Conservation (phyloP, 1,139 yeast genomes). For the Dujonia santamariae region DNA sequence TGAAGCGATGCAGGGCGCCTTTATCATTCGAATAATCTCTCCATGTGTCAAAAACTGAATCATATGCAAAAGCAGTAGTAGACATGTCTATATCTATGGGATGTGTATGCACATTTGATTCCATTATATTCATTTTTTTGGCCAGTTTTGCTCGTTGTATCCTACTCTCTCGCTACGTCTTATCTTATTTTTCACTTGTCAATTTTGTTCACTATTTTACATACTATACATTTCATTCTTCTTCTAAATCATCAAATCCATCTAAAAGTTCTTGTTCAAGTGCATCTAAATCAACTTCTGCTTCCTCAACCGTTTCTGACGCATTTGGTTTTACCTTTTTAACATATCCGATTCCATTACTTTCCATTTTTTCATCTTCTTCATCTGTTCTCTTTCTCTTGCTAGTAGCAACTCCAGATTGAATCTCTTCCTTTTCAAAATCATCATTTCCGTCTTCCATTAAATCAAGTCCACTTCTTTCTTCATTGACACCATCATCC, state of each 20-base stretch:
- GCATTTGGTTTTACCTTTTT: not conserved
- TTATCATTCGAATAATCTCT: too few species aligned
- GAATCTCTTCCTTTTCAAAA: slow-evolving; percentile 2
- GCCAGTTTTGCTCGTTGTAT: too few species aligned
- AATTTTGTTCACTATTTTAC: slow-evolving; percentile 5
- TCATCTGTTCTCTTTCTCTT: not conserved
- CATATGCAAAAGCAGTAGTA: too few species aligned
- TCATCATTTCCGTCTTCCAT: slow-evolving; percentile 8
- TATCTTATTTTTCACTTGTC: too few species aligned
- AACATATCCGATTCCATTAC: not conserved
- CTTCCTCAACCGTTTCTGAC: slow-evolving; percentile 4
- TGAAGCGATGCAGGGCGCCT: too few species aligned
- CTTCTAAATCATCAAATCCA: slow-evolving; percentile 45
- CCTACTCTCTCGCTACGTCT: too few species aligned
- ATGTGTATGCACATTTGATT: too few species aligned
- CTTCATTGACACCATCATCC: too few species aligned
- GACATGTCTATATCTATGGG: too few species aligned
- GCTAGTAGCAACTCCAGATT: not conserved
- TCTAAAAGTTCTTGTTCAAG: slow-evolving; percentile 46
- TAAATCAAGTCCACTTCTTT: not conserved
- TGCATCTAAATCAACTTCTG: slow-evolving; percentile 33
- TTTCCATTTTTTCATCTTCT: not conserved
- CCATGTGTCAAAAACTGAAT: too few species aligned
- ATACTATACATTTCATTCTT: slow-evolving; percentile 14
- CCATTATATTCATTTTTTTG: too few species aligned